Evolutionary conservation across 2,329 filamentous ascomycete species (phyloP).

Genomic region (Laburnicola sp.): DNA sequence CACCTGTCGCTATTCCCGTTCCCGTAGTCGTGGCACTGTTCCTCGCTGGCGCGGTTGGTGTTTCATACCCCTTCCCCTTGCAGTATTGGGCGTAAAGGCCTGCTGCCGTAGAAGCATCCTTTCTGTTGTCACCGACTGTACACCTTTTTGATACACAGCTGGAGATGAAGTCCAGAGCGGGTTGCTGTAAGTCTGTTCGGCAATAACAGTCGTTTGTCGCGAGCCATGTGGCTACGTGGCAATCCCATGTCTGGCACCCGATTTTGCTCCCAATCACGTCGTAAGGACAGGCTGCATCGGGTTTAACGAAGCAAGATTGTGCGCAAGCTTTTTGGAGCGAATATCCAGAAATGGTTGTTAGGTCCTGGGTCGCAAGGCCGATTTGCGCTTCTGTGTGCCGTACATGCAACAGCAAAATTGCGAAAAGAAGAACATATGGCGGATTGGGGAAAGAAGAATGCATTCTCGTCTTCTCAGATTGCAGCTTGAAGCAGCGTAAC

Average conservation of each 20-base stretch:
- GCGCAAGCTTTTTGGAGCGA: conserved; percentile 15
- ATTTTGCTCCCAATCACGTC: conserved; percentile 15
- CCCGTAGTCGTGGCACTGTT: conserved; percentile 12
- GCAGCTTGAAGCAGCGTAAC: too few species aligned
- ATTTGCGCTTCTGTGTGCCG: conserved; percentile 7
- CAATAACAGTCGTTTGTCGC: conserved; percentile 25
- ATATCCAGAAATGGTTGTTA: conserved; percentile 13
- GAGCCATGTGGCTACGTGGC: conserved; percentile 11
- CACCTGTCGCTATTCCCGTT: not conserved
- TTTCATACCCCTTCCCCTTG: conserved; percentile 14
- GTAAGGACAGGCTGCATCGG: conserved; percentile 9
- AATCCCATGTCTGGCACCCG: conserved; percentile 9
- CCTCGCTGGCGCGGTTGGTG: conserved; percentile 9
- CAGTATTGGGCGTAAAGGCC: conserved; percentile 19
- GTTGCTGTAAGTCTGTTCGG: conserved; percentile 15
- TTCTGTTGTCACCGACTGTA: conserved; percentile 13
- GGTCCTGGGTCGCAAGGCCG: conserved; percentile 16
- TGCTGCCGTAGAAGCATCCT: conserved; percentile 17
- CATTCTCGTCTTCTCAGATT: too few species aligned
- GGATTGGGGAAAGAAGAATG: too few species aligned
- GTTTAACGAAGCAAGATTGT: conserved; percentile 13
- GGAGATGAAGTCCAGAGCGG: conserved; percentile 13
- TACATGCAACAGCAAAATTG: too few species aligned
- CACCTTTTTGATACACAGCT: conserved; percentile 14
- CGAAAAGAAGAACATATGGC: too few species aligned